These are phyloP conservation scores for Psilocybe tampanensis DNA, from an alignment of 768 basidiomycete genomes.

Conservation along the genomic window DNA sequence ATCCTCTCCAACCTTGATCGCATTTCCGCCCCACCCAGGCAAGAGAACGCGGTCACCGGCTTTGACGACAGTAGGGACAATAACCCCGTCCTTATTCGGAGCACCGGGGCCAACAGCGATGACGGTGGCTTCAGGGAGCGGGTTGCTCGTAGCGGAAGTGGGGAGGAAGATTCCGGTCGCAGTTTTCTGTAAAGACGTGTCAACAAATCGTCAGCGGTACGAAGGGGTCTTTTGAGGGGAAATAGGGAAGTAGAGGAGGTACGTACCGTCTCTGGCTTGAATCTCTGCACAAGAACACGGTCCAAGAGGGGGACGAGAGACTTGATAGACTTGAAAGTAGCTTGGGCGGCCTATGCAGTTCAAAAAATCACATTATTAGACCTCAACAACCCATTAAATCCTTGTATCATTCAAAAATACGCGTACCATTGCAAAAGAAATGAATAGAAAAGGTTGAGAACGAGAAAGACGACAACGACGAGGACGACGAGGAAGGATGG, in stretches of 20 bases:
- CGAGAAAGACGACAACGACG: too few species aligned
- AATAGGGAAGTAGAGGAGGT: too few species aligned
- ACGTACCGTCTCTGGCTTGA: conserved; percentile 93
- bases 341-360: conserved; percentile 85
- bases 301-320: conserved; percentile 89
- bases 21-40: conserved; percentile 95
- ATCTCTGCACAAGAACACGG: conserved; percentile 95
- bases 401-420: not conserved
- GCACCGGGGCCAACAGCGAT: conserved; percentile 90
- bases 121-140: conserved; percentile 5
- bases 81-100: conserved; percentile 80
- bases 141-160: conserved; percentile 46
- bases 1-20: conserved; percentile 97
- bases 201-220: too few species aligned
- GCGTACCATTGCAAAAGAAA: conserved; percentile 15
- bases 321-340: conserved; percentile 96
- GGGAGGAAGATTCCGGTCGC: conserved; percentile 95
- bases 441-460: too few species aligned
- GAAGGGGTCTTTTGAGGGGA: too few species aligned
- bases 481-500: conserved; percentile 3
- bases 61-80: conserved; percentile 78
- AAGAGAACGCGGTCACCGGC: conserved; percentile 92
- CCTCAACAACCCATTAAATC: not conserved
- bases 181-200: conserved; percentile 57
- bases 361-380: too few species aligned